These are phyloP conservation scores for Schoenoplectus triqueter DNA, from an alignment of 202 grass and related monocot genomes.

Conservation along the genomic window DNA sequence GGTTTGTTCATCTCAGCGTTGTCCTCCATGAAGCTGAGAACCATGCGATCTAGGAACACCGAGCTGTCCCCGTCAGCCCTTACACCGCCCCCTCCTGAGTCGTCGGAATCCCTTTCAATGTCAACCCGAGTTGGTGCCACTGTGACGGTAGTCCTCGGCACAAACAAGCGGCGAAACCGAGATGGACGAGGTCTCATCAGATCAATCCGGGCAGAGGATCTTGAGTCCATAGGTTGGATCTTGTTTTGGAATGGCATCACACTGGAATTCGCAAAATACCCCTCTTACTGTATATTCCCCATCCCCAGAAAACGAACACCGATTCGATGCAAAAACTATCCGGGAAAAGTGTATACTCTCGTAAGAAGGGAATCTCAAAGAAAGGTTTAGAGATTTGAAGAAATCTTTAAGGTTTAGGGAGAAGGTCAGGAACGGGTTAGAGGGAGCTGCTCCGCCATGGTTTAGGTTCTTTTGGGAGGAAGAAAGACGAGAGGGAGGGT, in stretches of 20 bases:
- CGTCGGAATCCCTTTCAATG: constrained; percentile 52
- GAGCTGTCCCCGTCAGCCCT: constrained; percentile 51
- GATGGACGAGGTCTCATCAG: constrained; percentile 38
- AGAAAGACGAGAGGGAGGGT: too few relatives aligned
- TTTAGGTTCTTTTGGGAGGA: neutral
- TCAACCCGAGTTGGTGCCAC: constrained; percentile 53
- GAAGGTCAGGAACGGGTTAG: constrained; percentile 44
- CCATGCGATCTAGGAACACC: constrained; percentile 78
- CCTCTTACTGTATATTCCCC: neutral
- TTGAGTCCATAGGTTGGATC: constrained; percentile 47
- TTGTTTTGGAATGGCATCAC: constrained; percentile 84
- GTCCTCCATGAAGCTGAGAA: constrained; percentile 92
- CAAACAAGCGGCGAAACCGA: constrained; percentile 60
- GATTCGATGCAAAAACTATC: constrained; percentile 29
- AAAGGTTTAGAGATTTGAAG: constrained; percentile 4
- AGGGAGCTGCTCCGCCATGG: constrained; percentile 35
- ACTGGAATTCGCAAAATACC: constrained; percentile 22
- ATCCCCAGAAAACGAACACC: constrained; percentile 23
- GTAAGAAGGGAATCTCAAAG: neutral
- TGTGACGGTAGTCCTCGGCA: constrained; percentile 50
- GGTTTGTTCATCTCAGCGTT: constrained; percentile 54
- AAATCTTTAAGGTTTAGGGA: too few relatives aligned
- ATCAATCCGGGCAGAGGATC: constrained; percentile 48
- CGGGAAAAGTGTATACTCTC: neutral
- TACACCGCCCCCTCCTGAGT: neutral